Conservation (phyloP, 352 stramenopile species). For the Phytophthora aleatoria region DNA sequence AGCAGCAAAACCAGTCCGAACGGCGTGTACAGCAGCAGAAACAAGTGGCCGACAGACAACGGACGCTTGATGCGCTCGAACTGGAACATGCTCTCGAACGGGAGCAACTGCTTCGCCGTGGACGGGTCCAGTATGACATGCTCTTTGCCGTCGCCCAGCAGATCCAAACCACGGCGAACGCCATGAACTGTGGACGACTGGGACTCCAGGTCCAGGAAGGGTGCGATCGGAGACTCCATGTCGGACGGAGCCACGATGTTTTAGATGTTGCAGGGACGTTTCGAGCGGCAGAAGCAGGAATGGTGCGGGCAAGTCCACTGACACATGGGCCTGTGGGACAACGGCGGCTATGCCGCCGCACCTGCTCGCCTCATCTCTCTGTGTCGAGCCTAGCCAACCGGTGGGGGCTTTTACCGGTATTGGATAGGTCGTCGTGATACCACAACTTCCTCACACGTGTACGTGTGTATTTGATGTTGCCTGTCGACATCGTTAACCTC, state of each 20-base stretch:
- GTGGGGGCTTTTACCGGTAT: too few species aligned
- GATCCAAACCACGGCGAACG: constrained; percentile 35
- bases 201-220: constrained; percentile 43
- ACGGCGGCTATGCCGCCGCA: background rate
- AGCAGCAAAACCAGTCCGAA: constrained; percentile 55
- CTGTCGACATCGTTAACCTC: background rate
- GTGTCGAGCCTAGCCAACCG: too few species aligned
- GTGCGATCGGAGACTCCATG: constrained; percentile 27
- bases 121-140: constrained; percentile 30
- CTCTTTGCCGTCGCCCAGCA: constrained; percentile 37
- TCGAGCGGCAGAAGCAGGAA: background rate
- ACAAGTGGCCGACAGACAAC: constrained; percentile 40
- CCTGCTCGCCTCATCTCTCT: background rate
- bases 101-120: constrained; percentile 40
- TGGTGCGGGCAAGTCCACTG: background rate
- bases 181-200: constrained; percentile 21
- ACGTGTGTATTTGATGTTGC: too few species aligned
- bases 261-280: constrained; percentile 8
- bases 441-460: too few species aligned
- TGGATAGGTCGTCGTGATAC: too few species aligned
- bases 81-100: constrained; percentile 70
- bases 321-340: background rate
- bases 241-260: constrained; percentile 26
- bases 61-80: constrained; percentile 69
- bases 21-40: constrained; percentile 64